Evolutionary conservation across 2,329 filamentous ascomycete species (phyloP).

Genomic region (Botrytis porri): DNA sequence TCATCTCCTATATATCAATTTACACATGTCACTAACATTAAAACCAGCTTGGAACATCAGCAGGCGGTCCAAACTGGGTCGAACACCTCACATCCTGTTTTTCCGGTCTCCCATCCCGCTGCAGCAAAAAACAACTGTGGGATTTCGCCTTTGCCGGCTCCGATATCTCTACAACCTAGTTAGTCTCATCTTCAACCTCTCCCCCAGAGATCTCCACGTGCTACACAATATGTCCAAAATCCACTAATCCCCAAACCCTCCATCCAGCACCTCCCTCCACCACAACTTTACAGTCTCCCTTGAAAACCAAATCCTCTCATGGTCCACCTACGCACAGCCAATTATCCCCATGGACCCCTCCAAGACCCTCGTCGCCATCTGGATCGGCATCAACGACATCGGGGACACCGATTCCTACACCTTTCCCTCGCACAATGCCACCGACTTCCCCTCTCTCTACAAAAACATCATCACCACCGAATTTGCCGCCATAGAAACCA

Average conservation of each 20-base stretch:
- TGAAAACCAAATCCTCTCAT: constrained; percentile 50
- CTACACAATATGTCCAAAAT: neutral
- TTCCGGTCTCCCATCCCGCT: constrained; percentile 45
- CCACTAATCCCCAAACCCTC: neutral
- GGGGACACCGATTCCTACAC: constrained; percentile 46
- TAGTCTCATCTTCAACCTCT: neutral
- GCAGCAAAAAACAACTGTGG: constrained; percentile 50
- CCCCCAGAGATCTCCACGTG: fast-evolving
- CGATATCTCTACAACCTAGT: constrained; percentile 42
- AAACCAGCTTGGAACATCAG: constrained; percentile 8
- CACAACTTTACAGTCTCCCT: constrained; percentile 50
- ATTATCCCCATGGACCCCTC: constrained; percentile 35
- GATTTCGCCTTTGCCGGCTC: constrained; percentile 55
- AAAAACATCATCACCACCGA: constrained; percentile 42
- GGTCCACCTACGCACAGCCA: constrained; percentile 42
- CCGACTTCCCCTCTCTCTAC: constrained; percentile 47
- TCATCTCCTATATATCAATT: constrained; percentile 32
- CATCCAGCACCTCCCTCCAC: constrained; percentile 46
- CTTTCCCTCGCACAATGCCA: constrained; percentile 40
- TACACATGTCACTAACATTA: neutral
- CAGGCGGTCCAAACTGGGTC: constrained; percentile 44
- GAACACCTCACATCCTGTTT: constrained; percentile 52
- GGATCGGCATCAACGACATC: constrained; percentile 58
- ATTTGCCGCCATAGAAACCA: constrained; percentile 42
- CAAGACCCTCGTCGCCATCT: constrained; percentile 48